phyloP scores from a whole-genome alignment of 805 yeast species.

The Brettanomyces sp. region DNA sequence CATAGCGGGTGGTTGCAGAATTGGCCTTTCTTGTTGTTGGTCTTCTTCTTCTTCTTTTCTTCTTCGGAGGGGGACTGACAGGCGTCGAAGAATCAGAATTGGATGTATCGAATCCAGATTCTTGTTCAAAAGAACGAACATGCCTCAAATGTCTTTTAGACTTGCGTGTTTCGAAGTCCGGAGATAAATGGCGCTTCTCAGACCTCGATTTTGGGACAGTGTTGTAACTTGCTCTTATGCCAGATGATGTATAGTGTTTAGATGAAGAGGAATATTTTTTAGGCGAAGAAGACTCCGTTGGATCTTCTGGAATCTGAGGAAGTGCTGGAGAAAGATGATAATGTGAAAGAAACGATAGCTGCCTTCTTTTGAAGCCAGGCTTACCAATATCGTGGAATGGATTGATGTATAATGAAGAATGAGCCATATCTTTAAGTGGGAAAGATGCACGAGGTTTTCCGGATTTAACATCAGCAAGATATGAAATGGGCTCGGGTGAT shows the following conservation, averaged over 20 bases:
- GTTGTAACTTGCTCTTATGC: constrained; percentile 15
- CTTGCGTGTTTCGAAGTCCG: constrained; percentile 40
- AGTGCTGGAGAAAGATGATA: constrained; percentile 27
- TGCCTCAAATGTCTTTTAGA: constrained; percentile 48
- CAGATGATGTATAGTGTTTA: constrained; percentile 1
- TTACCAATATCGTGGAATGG: constrained; percentile 39
- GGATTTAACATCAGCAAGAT: neutral
- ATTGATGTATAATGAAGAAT: constrained; percentile 38
- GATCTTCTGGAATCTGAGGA: neutral
- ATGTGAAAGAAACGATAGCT: constrained; percentile 43
- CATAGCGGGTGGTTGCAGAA: constrained; percentile 37
- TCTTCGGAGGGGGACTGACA: constrained; percentile 13
- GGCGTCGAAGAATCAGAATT: constrained; percentile 18
- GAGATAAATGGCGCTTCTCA: constrained; percentile 22
- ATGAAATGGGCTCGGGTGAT: neutral
- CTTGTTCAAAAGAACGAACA: constrained; percentile 13
- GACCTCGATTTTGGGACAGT: constrained; percentile 22
- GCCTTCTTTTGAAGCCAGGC: constrained; percentile 38
- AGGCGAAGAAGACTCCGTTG: neutral
- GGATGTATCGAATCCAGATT: constrained; percentile 5
- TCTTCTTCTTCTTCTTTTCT: constrained; percentile 21
- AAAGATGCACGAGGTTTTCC: constrained; percentile 22
- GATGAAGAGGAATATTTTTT: neutral
- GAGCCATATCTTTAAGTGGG: constrained; percentile 36
- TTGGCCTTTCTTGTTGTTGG: constrained; percentile 10